Percentiles rank a stretch among this genome's conserved stretches.
Conservation (phyloP, 1,284 basidiomycete genomes). For the Moesziomyces sp. region DNA sequence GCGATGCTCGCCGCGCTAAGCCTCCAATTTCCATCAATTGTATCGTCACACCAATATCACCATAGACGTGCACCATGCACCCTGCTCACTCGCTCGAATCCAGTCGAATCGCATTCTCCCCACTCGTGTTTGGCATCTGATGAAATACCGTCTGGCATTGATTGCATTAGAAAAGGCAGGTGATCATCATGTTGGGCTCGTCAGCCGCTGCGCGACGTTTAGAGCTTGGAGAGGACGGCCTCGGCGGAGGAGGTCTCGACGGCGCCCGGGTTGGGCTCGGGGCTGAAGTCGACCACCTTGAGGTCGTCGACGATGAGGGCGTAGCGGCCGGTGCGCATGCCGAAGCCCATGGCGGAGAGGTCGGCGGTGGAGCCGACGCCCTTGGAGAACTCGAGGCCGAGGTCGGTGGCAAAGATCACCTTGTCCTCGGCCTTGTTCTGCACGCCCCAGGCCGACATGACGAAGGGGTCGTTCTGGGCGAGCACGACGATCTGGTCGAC, state of each 20-base stretch:
- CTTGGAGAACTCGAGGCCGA: constrained; percentile 75
- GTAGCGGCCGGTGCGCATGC: constrained; percentile 77
- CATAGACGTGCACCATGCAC: not conserved
- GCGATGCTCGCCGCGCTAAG: constrained; percentile 24
- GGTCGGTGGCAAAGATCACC: constrained; percentile 77
- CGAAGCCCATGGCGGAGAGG: constrained; percentile 73
- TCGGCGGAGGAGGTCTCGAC: constrained; percentile 78
- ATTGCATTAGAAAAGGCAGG: too few species aligned
- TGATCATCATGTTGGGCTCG: not conserved
- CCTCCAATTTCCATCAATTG: not conserved
- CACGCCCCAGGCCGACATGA: constrained; percentile 75
- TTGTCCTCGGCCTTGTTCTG: constrained; percentile 78
- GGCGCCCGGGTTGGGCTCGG: constrained; percentile 67
- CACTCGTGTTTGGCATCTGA: not conserved
- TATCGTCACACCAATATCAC: not conserved
- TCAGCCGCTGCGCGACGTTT: constrained; percentile 4
- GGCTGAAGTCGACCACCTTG: constrained; percentile 67
- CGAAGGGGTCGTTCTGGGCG: constrained; percentile 65
- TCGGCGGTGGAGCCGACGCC: constrained; percentile 76
- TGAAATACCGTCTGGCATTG: too few species aligned
- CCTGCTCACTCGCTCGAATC: not conserved
- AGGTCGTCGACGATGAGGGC: constrained; percentile 79
- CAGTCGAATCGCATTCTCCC: not conserved
- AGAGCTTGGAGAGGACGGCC: constrained; percentile 74
- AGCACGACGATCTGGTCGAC: constrained; percentile 74